Base-by-base conservation (phyloP, 768 basidiomycete species). In the Agaricus blazei region DNA sequence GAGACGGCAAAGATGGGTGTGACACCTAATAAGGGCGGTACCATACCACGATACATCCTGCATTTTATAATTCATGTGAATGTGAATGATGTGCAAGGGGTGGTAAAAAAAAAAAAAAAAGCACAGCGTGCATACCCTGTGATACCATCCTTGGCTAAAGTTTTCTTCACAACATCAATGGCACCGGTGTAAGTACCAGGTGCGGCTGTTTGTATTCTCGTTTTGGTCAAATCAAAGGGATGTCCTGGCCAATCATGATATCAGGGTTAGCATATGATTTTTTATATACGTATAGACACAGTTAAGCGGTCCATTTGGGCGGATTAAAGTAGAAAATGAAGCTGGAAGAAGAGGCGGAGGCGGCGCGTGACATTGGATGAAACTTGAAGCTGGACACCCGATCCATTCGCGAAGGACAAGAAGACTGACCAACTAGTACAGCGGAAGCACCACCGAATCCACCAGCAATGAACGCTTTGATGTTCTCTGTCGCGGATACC, bases 1-100 rank as follows among this genome's bases (percentile, higher is more conserved):
- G 93, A 96, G 29, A 98, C 75, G 3, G 97, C 97, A 64, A 99
- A 99, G 65, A 98, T 98, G 34, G 97, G 97, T 4, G 97, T 98
- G 28, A 99, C 93, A 28, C 96, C 93, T 29, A 97, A 74, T 56
- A 98, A 71, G 43, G 95, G 95, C 34, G 95, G 94, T 3, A 95
- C 88, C 73, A 98, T 93, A 36, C 93, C 93, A 58, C 93, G 89
- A 65, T 94, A 96, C 67, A 96, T 66, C 28, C 92, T 94, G 51
- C 29, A 44, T 36, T 31, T 37, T 50, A 38, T 55, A 19, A 42
- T 29, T 42, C 44, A 51, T 59, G 11, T 54, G 53, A 54, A 29
- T 58, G 41, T 26, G n/a, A 27, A 34, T 34, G 34, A 34, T 34
- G 34, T 34, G 34, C 11, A 11, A 34, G 11, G 11, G 34, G 11